phyloP scores from a whole-genome alignment of 192 early-diverging fungal species.

The Kappamyces sp. region DNA sequence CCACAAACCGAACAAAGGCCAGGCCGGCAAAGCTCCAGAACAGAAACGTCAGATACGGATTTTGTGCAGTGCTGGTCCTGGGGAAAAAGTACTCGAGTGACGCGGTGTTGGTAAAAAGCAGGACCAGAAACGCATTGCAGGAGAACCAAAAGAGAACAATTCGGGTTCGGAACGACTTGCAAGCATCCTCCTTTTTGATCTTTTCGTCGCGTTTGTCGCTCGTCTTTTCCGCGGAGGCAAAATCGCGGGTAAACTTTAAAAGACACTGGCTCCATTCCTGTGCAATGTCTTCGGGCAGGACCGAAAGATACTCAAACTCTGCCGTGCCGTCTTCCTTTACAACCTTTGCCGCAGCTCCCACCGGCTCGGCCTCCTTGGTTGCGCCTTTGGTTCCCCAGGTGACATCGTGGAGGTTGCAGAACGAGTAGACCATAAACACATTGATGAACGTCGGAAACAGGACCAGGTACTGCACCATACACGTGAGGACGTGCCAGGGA shows the following conservation, averaged over 20 bases:
- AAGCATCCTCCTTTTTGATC: constrained; percentile 40
- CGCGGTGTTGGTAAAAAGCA: constrained; percentile 32
- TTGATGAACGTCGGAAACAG: constrained; percentile 40
- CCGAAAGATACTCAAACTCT: constrained; percentile 40
- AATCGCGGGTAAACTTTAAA: no score
- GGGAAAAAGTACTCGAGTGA: constrained; percentile 27
- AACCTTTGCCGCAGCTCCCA: constrained; percentile 57
- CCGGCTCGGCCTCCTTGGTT: constrained; percentile 51
- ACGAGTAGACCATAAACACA: constrained; percentile 45
- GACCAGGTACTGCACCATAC: constrained; percentile 43
- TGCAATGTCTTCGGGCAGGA: constrained; percentile 3
- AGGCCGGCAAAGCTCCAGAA: constrained; percentile 38
- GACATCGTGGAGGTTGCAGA: constrained; percentile 51
- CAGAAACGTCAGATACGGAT: constrained; percentile 42
- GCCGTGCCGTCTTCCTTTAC: constrained; percentile 56
- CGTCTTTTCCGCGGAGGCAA: constrained; percentile 18
- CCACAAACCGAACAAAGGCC: constrained; percentile 27
- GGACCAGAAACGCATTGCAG: constrained; percentile 35
- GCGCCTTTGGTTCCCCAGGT: constrained; percentile 58
- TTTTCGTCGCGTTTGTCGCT: constrained; percentile 26
- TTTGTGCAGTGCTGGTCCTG: constrained; percentile 16
- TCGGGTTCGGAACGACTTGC: constrained; percentile 47
- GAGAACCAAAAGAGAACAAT: constrained; percentile 42
- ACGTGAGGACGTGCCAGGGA: constrained; percentile 43
- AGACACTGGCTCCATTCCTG: neutral